Conservation (phyloP, 495 filamentous ascomycete genomes). For the Penicillium cosmopolitanum region DNA sequence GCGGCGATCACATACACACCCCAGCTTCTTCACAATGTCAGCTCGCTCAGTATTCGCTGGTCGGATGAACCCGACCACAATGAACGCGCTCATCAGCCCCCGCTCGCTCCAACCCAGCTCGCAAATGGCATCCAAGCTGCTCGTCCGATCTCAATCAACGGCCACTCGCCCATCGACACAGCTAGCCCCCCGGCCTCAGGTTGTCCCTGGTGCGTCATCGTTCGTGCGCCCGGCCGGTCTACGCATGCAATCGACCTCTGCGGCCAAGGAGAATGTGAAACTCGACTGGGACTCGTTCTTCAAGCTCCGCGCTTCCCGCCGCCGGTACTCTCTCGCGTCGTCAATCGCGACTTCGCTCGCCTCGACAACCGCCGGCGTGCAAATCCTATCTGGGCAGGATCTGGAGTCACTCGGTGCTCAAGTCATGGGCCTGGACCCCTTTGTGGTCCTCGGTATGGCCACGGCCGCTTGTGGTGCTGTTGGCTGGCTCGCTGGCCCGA, state of each 20-base stretch:
- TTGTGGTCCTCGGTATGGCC: conserved; percentile 78
- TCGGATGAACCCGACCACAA: conserved; percentile 27
- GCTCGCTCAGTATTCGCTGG: conserved; percentile 35
- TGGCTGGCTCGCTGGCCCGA: conserved; percentile 87
- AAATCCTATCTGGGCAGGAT: conserved; percentile 64
- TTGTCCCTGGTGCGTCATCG: conserved; percentile 25
- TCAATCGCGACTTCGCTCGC: conserved; percentile 66
- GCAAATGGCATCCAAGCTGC: conserved; percentile 22
- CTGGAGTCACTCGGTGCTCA: conserved; percentile 69
- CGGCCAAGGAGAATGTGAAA: conserved; percentile 35
- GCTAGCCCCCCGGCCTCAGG: conserved; percentile 24
- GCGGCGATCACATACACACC: conserved; percentile 24
- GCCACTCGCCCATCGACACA: conserved; percentile 15
- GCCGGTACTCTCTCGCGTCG: conserved; percentile 77
- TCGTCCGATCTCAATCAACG: conserved; percentile 13
- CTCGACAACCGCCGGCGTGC: conserved; percentile 62
- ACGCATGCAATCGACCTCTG: conserved; percentile 40
- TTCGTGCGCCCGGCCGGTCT: conserved; percentile 39
- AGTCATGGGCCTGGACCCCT: conserved; percentile 79
- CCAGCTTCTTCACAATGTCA: conserved; percentile 31
- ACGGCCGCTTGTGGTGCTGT: conserved; percentile 70
- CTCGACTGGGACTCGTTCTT: conserved; percentile 96
- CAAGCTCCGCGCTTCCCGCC: conserved; percentile 79
- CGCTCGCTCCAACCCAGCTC: conserved; percentile 19
- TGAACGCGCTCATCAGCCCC: conserved; percentile 26